Percentiles rank a stretch among this genome's conserved stretches.
Evolutionary conservation across 2,329 filamentous ascomycete genomes (phyloP).

Genomic region (Colletotrichum sp.): DNA sequence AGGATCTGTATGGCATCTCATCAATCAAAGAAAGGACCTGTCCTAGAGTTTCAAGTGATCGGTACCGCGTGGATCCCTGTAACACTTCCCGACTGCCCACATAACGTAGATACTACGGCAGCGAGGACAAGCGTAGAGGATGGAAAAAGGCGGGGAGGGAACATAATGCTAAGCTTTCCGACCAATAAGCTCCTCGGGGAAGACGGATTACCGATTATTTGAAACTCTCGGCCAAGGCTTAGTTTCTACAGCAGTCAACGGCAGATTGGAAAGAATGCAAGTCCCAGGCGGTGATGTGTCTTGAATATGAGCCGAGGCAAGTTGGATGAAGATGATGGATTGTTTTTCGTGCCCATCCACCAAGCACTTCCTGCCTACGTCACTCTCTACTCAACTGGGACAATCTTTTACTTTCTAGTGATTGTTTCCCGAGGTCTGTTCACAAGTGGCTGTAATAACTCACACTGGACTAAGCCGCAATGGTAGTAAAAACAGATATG

Average conservation of each 20-base stretch:
- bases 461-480: background rate
- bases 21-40: background rate
- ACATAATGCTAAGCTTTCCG: background rate
- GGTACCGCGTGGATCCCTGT: background rate
- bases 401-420: background rate
- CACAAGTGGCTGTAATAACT: background rate
- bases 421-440: background rate
- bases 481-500: background rate
- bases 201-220: background rate
- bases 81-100: background rate
- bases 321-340: rapidly evolving
- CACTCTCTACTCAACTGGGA: background rate
- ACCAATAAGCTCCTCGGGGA: background rate
- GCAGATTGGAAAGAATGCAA: background rate
- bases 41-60: background rate
- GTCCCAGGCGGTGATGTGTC: background rate
- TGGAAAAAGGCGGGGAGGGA: background rate
- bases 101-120: background rate
- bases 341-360: rapidly evolving
- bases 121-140: background rate
- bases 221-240: background rate
- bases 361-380: no score
- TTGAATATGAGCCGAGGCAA: background rate
- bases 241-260: background rate
- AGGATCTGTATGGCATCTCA: background rate